phyloP scores from a whole-genome alignment of 768 basidiomycete species.

The Tricholoma sp. region DNA sequence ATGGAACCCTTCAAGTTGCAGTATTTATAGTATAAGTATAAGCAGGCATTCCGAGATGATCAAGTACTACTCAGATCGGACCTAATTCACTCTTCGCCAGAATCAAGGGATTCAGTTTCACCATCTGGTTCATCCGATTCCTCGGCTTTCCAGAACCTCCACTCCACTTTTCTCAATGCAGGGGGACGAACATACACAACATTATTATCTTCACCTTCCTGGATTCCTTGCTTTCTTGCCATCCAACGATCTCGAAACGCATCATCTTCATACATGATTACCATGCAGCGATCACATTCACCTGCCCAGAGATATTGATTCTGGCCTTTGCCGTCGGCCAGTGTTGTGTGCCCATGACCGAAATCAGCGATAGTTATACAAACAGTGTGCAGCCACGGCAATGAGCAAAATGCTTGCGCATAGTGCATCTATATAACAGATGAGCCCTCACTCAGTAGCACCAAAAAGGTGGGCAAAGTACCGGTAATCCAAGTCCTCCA shows the following conservation, averaged over 20 bases:
- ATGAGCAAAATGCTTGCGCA: slow-evolving; percentile 19
- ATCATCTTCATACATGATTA: slow-evolving; percentile 29
- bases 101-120: slow-evolving; percentile 8
- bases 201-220: slow-evolving; percentile 4
- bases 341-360: slow-evolving; percentile 14
- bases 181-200: slow-evolving; percentile 22
- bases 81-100: slow-evolving; percentile 1
- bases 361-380: slow-evolving; percentile 25
- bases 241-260: slow-evolving; percentile 25
- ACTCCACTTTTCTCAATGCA: slow-evolving; percentile 24
- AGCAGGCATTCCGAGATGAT: background rate
- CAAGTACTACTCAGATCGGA: too few species aligned
- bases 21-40: too few species aligned
- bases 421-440: slow-evolving; percentile 26
- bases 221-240: slow-evolving; percentile 23
- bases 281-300: slow-evolving; percentile 33
- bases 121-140: slow-evolving; percentile 14
- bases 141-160: slow-evolving; percentile 22
- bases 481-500: slow-evolving; percentile 31
- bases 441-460: background rate
- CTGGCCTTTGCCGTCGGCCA: slow-evolving; percentile 14
- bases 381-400: slow-evolving; percentile 25
- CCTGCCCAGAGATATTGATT: slow-evolving; percentile 28
- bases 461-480: slow-evolving; percentile 12
- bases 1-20: too few species aligned